A percentile compares a stretch with the other conserved stretches of the same genome.
Conservation (phyloP, 1,284 basidiomycete species). For the Trichosporon ovoides region DNA sequence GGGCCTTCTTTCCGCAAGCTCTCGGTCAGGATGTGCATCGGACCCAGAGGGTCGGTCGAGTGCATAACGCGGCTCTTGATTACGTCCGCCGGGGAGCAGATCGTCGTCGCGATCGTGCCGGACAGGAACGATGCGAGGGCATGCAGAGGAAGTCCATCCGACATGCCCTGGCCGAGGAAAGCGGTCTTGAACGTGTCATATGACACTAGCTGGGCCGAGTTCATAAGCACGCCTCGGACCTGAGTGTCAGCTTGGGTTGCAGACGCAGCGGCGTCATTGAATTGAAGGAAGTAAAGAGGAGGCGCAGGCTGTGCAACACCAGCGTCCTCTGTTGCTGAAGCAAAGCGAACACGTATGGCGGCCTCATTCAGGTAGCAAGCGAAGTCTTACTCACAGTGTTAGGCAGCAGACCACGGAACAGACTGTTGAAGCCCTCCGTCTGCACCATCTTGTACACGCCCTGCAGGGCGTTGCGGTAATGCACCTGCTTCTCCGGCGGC, state of each 20-base stretch:
- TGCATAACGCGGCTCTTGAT: slow-evolving; percentile 54
- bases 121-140: slow-evolving; percentile 52
- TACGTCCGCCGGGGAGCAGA: slow-evolving; percentile 52
- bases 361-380: no score
- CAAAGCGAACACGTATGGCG: no score
- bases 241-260: slow-evolving; percentile 20
- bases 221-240: slow-evolving; percentile 54
- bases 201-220: slow-evolving; percentile 51
- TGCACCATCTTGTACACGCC: slow-evolving; percentile 50
- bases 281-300: no score
- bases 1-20: slow-evolving; percentile 43
- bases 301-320: no score
- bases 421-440: slow-evolving; percentile 50
- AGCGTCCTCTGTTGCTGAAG: no score
- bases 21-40: slow-evolving; percentile 24
- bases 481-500: slow-evolving; percentile 32
- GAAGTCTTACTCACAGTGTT: slow-evolving; percentile 48
- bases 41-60: slow-evolving; percentile 29
- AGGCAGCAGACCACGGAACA: slow-evolving; percentile 52
- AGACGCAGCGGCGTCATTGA: no score
- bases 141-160: slow-evolving; percentile 52
- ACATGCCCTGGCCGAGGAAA: slow-evolving; percentile 46
- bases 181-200: slow-evolving; percentile 55
- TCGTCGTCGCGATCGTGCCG: slow-evolving; percentile 54
- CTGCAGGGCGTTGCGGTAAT: slow-evolving; percentile 49